Base-by-base conservation (phyloP, 257 asterid species). In the Nicotiana obtusifolia region DNA sequence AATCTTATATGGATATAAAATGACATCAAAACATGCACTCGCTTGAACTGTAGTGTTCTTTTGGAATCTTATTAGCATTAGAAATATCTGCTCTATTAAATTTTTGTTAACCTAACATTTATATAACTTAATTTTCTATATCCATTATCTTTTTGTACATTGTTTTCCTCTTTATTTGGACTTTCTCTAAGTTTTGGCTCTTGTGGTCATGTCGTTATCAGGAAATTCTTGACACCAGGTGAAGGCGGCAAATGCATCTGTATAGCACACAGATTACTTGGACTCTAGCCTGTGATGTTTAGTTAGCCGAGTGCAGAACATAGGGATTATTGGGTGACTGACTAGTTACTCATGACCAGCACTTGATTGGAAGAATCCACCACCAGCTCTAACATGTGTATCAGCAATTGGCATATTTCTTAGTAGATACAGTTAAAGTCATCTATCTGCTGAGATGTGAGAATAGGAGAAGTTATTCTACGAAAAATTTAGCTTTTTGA, bases 381-480 rank as follows among this genome's bases (percentile, higher is more conserved):
- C 47, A 16, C 73, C 44, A 15, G 73, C 9, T 64, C 73, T 28
- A 30, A 64, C 47, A 64, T 14, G 73, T 30, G 22, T 30, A 30
- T 57, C 44, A 14, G 35, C 60, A 22, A 69, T 54, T 41, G 41
- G 5, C 0, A 1, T n/a, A 35, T 14, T 67, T 37, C 6, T 11
- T 69, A 11, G 26, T 19, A 35, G 57, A 44, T 71, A 20, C 37
- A 44, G 35, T 0, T 22, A 16, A 22, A 44, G 22, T 71, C 78
- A 71, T 71, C 78, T 22, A 71, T 47, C 62, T 0, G n/a, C 61
- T 0, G 83, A 81, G 69, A 69, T 67, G n/a, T 71, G 15, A 10
- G 87, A 86, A 41, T 49, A 10, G 2, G 67, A 78, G 82, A 80
- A 83, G 82, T 86, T 82, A 77, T 80, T 83, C 81, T 30, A 33